Evolutionary conservation across 345 rosid species (phyloP), one percentile per base, ranked within the genome.

Genomic region (Melastoma malabathricum): DNA sequence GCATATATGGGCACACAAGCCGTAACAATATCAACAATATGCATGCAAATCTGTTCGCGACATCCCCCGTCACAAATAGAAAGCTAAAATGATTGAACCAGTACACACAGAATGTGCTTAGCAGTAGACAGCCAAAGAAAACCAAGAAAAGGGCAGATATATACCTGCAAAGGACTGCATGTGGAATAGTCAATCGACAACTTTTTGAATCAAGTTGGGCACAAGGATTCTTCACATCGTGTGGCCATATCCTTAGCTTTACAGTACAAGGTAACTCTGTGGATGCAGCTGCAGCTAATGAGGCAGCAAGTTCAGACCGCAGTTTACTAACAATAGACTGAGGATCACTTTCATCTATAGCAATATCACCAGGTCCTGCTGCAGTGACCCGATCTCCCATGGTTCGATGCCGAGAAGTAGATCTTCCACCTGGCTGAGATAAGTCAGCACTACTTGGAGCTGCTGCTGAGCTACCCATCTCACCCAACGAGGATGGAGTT

Each of bases 91-190:
- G 12, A 34, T 34, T 34, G 10, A 34, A 6, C 41, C 41, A 12
- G 41, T 34, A 34, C 25, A 34, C 41, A 22, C 41, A 34, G 41
- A 34, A 8, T 34, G 12, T 34, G 12, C 41, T 5, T 12, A 34
- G 41, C 12, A 34, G 12, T 7, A 34, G 41, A 34, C 41, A 34
- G 12, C 8, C 9, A 34, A 9, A 34, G 10, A 34, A 34, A 34
- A 34, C 2, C 12, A 12, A 34, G 41, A 34, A 9, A 12, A 34
- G 41, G 41, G 41, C 41, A 34, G 10, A 34, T 6, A 18, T 53
- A 55, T 79, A 82, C 98, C 98, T 90, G 65, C 98, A 90, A 56
- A 90, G 94, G 62, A 90, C 98, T 15, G 94, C 98, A 72, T 90
- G 96, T 17, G 89, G 84, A 61, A 90, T 82, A 8, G 68, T 76